Evolutionary conservation across 768 basidiomycete species (phyloP).

Genomic region (Gymnopilus dilepis): DNA sequence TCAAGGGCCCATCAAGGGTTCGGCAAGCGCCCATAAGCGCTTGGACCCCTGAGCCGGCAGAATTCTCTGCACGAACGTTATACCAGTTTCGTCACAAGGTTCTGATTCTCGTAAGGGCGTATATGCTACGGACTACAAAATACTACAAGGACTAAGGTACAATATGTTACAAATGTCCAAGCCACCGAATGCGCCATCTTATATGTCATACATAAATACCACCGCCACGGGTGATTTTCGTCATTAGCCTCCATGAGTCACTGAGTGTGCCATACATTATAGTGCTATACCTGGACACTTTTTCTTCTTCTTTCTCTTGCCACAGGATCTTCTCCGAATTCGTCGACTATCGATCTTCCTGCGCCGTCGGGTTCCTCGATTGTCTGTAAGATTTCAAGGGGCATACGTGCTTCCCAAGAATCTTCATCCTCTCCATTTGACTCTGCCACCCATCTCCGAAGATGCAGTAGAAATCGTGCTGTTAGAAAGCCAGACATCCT

Average conservation of each 20-base stretch:
- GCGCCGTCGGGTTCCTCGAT: not conserved
- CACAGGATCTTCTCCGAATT: slow-evolving; percentile 13
- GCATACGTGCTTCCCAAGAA: not conserved
- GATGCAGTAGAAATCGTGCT: slow-evolving; percentile 24
- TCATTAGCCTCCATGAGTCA: too few species aligned
- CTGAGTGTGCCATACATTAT: not conserved
- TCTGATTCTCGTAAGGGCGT: too few species aligned
- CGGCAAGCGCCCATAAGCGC: slow-evolving; percentile 2
- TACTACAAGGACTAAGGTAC: too few species aligned
- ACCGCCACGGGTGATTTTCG: too few species aligned
- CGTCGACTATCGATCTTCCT: slow-evolving; percentile 5
- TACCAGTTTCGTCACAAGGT: too few species aligned
- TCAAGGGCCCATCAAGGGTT: not conserved
- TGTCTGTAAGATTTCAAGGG: not conserved
- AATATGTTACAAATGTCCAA: too few species aligned
- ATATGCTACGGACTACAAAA: too few species aligned
- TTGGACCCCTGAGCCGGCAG: too few species aligned
- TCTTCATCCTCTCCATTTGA: not conserved
- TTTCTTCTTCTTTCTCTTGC: not conserved
- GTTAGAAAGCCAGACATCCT: slow-evolving; percentile 20
- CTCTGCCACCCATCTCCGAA: slow-evolving; percentile 16
- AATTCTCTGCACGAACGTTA: too few species aligned
- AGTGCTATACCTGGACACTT: not conserved
- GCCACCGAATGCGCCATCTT: too few species aligned
- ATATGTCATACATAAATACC: too few species aligned